Evolutionary conservation across 1,284 basidiomycete species (phyloP).

Genomic region (Austropuccinia psidii): DNA sequence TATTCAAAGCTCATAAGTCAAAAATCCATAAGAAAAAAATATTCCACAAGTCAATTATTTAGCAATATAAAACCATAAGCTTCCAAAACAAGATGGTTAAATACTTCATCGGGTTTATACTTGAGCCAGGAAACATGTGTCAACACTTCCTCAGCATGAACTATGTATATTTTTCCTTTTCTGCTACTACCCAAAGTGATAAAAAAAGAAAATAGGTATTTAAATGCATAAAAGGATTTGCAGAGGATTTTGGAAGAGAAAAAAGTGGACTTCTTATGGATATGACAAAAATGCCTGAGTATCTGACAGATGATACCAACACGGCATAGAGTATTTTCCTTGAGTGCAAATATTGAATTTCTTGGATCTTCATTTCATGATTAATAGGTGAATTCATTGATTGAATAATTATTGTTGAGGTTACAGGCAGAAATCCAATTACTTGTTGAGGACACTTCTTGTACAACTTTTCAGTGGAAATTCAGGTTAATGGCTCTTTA

Average conservation of each 20-base stretch:
- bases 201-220: background rate
- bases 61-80: background rate
- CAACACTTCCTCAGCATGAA: background rate
- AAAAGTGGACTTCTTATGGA: background rate
- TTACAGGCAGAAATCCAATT: no score
- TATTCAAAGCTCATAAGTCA: no score
- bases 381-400: background rate
- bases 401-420: no score
- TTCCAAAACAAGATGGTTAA: background rate
- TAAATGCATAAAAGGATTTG: conserved; percentile 7
- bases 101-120: conserved; percentile 1
- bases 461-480: no score
- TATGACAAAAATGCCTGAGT: background rate
- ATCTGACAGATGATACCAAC: conserved; percentile 9
- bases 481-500: no score
- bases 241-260: background rate
- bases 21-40: no score
- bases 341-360: conserved; percentile 10
- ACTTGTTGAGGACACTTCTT: no score
- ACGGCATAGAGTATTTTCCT: background rate
- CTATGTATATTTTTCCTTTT: background rate
- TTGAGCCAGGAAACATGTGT: conserved; percentile 26
- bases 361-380: background rate
- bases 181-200: background rate
- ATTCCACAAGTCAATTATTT: background rate